Percentiles rank a stretch among this genome's conserved stretches.
Conservation (phyloP, 192 early-diverging fungal species). For the Jimgerdemannia flammicorona region DNA sequence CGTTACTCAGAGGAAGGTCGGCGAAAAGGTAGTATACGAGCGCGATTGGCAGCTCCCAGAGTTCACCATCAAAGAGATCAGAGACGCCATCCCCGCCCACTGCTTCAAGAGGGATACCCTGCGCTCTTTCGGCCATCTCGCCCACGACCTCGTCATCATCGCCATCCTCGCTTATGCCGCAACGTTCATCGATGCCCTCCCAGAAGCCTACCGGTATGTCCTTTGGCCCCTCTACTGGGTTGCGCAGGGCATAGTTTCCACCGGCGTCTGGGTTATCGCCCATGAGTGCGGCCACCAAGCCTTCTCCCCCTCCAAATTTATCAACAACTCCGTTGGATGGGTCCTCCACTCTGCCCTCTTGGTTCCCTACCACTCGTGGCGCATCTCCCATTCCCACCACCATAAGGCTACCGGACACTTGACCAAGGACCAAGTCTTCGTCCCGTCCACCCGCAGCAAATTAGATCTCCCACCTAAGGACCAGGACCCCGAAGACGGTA, state of each 20-base stretch:
- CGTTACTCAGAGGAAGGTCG: conserved; percentile 4
- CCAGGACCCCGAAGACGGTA: conserved; percentile 33
- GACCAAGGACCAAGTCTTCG: conserved; percentile 93
- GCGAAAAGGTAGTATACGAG: conserved; percentile 25
- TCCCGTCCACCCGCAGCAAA: conserved; percentile 69
- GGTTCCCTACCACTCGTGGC: conserved; percentile 95
- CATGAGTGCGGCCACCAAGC: conserved; percentile 94
- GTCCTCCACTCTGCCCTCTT: conserved; percentile 86
- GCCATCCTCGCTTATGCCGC: conserved; percentile 64
- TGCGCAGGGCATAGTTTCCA: conserved; percentile 77
- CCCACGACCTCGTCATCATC: conserved; percentile 70
- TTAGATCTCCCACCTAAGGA: conserved; percentile 48
- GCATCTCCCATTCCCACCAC: conserved; percentile 86
- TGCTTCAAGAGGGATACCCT: conserved; percentile 88
- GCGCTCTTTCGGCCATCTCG: conserved; percentile 74
- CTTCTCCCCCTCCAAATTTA: conserved; percentile 78
- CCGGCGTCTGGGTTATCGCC: conserved; percentile 86
- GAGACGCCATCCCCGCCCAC: conserved; percentile 85
- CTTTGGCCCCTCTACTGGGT: conserved; percentile 85
- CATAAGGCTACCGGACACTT: conserved; percentile 91
- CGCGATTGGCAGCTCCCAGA: conserved; percentile 55
- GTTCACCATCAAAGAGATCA: conserved; percentile 90
- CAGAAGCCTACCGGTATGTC: conserved; percentile 32
- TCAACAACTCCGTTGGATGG: conserved; percentile 88
- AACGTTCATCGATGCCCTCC: conserved; percentile 52